Base-by-base conservation (phyloP, 2,329 filamentous ascomycete species). In the Fusarium chaquense region DNA sequence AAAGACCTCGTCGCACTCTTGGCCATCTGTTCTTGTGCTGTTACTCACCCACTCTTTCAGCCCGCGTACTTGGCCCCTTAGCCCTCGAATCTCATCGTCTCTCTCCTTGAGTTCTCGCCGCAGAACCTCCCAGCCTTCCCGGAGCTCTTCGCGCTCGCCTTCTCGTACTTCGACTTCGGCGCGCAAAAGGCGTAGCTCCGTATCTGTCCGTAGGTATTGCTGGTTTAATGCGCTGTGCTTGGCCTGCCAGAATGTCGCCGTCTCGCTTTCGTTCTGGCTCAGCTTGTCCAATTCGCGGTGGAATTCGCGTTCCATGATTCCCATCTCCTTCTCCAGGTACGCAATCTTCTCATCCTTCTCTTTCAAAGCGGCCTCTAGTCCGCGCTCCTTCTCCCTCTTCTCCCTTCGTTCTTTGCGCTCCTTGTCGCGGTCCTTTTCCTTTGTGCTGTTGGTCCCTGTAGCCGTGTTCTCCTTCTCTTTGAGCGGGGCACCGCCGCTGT, bases 1-100 rank as follows among this genome's bases (percentile, higher is more conserved):
- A 75, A 93, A 86, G 13, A 89, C 87, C 77, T 91, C 89, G 73
- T 93, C 91, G 65, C 88, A 89, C 57, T 82, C 83, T 76, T 90
- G 87, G 24, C 86, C 86, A 32, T 88, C 87, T 51, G 85, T 83
- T 33, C 89, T 82, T 12, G 90, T 91, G 67, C 87, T 88, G 24
- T 85, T 87, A 73, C 90, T 91, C 60, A 93, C 90, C 81, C 87
- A 92, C 71, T 89, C 88, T 82, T 93, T 93, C 62, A 93, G 81
- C 3, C 89, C 90, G 12, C 87, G 79, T 0, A 93, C 84, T 78
- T 93, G 90, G 5, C 82, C 81, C 55, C 86, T 80, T 63, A 91
- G 78, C 50, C 81, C 80, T 24, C 81, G 78, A 6, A 87, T 83
- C 77, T 90, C 87, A 26, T 86, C 85, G 55, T 91, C 88, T n/a